Conservation (phyloP, 768 basidiomycete genomes). For the Lactarius hatsudake region DNA sequence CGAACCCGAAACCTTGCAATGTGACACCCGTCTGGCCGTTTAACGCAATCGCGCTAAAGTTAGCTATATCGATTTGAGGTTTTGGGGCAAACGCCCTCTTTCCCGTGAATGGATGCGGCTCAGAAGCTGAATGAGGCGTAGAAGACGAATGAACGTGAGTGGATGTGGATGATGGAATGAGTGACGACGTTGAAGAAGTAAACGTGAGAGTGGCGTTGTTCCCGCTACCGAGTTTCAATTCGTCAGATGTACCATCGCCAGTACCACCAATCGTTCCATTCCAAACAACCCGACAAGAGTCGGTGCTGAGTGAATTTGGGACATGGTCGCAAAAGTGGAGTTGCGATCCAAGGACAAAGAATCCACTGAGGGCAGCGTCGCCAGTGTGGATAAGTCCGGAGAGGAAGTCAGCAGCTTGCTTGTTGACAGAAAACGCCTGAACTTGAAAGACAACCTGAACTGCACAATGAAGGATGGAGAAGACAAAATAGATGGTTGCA, state of each 20-base stretch:
- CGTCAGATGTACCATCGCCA: background rate
- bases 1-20: conserved; percentile 37
- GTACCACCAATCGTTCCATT: conserved; percentile 36
- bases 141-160: conserved; percentile 2
- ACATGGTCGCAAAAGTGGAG: conserved; percentile 59
- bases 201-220: conserved; percentile 23
- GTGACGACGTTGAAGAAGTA: conserved; percentile 12
- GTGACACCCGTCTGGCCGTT: conserved; percentile 30
- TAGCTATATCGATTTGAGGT: background rate
- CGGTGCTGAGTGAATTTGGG: conserved; percentile 37
- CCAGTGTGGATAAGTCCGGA: conserved; percentile 49
- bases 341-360: conserved; percentile 51
- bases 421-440: conserved; percentile 63
- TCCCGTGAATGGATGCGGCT: background rate
- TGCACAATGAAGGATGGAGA: conserved; percentile 63
- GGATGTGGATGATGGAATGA: background rate
- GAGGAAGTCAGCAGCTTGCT: conserved; percentile 53
- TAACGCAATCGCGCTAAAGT: background rate
- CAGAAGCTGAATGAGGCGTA: conserved; percentile 8
- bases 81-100: background rate
- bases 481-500: conserved; percentile 62
- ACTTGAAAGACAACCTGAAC: conserved; percentile 69
- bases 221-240: conserved; percentile 22
- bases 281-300: conserved; percentile 57
- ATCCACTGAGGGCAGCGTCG: conserved; percentile 45